phyloP scores from a whole-genome alignment of 139 green algal species.

The Volvox reticuliferus region DNA sequence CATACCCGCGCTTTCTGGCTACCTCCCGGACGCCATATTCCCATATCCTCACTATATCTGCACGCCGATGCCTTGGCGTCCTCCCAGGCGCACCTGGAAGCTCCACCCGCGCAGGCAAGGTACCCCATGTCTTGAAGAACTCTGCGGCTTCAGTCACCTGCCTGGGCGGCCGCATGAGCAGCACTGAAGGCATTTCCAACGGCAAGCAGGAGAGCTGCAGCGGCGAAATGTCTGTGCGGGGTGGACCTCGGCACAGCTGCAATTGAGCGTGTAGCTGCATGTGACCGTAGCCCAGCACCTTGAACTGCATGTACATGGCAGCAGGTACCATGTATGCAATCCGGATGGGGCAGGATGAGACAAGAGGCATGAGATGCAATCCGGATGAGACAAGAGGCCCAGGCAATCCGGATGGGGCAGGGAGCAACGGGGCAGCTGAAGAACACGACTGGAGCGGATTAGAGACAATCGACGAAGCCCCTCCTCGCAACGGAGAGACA shows the following conservation, averaged over 20 bases:
- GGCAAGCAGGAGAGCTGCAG: constrained; percentile 43
- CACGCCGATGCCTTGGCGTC: no score
- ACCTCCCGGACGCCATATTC: no score
- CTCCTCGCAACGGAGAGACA: no score
- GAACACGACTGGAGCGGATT: background rate
- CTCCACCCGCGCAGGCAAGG: constrained; percentile 51
- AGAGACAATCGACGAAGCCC: background rate
- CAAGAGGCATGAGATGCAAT: no score
- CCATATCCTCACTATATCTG: no score
- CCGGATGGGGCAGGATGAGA: no score
- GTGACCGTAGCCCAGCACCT: constrained; percentile 51
- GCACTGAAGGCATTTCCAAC: background rate
- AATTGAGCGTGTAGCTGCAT: constrained; percentile 53
- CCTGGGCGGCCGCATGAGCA: constrained; percentile 6
- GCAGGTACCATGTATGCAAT: no score
- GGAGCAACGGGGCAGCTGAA: background rate
- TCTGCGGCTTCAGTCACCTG: background rate
- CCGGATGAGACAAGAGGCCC: no score
- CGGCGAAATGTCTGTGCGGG: constrained; percentile 15
- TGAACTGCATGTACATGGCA: background rate
- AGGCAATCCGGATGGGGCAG: no score
- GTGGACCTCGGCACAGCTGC: constrained; percentile 41
- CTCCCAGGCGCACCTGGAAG: constrained; percentile 48
- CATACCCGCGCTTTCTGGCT: no score
- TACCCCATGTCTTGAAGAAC: constrained; percentile 54